Conservation (phyloP, 192 early-diverging fungal genomes). For the Phycomyces blakesleeanus region DNA sequence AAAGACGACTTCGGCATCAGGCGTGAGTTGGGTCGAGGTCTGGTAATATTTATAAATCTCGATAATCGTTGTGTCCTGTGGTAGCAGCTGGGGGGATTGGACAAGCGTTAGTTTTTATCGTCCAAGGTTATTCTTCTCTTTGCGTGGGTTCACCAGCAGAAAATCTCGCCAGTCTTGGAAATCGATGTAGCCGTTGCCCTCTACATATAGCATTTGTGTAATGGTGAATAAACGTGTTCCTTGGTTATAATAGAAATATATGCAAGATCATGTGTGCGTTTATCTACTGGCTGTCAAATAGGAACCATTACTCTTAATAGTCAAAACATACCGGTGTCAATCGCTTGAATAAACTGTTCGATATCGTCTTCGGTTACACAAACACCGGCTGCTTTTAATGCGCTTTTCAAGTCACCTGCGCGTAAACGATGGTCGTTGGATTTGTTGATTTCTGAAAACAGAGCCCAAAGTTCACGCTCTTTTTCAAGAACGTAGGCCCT, state of each 20-base stretch:
- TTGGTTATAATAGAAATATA: background rate
- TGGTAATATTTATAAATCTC: slow-evolving; percentile 64
- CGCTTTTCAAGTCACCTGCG: slow-evolving; percentile 49
- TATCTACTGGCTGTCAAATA: background rate
- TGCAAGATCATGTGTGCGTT: background rate
- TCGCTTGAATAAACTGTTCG: slow-evolving; percentile 51
- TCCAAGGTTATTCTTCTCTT: background rate
- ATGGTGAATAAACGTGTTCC: background rate
- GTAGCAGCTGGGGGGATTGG: slow-evolving; percentile 47
- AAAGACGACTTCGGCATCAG: slow-evolving; percentile 64
- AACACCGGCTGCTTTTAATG: slow-evolving; percentile 58
- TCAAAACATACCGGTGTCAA: slow-evolving; percentile 45
- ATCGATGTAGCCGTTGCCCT: slow-evolving; percentile 60
- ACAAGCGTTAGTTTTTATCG: slow-evolving; percentile 18
- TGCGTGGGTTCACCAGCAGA: slow-evolving; percentile 33
- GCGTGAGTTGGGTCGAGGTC: slow-evolving; percentile 55
- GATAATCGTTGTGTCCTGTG: slow-evolving; percentile 53
- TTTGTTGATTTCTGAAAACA: slow-evolving; percentile 65
- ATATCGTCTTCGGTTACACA: slow-evolving; percentile 56
- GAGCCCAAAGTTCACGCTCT: slow-evolving; percentile 57
- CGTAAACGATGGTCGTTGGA: slow-evolving; percentile 54
- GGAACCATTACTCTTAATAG: background rate
- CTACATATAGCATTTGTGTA: slow-evolving; percentile 1
- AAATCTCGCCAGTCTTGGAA: slow-evolving; percentile 68
- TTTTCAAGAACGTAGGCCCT: slow-evolving; percentile 61